These are phyloP conservation scores for Ustulina deusta DNA, from an alignment of 2,329 filamentous ascomycete species.

Conservation along the genomic window DNA sequence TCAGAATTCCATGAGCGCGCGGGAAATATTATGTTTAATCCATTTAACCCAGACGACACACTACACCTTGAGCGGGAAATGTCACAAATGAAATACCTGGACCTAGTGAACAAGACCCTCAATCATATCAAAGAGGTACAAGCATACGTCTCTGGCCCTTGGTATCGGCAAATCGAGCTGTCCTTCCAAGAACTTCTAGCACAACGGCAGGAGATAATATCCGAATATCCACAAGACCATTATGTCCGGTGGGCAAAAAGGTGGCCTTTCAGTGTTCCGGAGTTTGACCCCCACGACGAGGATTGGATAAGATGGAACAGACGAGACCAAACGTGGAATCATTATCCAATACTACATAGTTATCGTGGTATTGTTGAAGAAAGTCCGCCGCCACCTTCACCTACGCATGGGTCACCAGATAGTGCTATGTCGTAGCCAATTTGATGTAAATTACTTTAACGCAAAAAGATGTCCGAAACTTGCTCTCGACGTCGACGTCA, in stretches of 20 bases:
- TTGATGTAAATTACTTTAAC: too few relatives aligned
- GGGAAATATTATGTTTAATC: neutral
- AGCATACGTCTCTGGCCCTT: slow-evolving; percentile 4
- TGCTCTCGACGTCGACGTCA: too few relatives aligned
- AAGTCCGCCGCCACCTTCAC: neutral
- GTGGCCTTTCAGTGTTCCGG: slow-evolving; percentile 2
- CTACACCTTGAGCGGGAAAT: neutral
- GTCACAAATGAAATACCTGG: neutral
- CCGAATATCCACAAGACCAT: neutral
- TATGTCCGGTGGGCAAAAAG: neutral
- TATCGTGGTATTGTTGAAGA: too few relatives aligned
- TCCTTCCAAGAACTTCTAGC: neutral
- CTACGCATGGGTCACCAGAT: too few relatives aligned
- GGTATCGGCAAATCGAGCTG: slow-evolving; percentile 7
- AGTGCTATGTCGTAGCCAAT: neutral
- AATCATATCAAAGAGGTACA: neutral
- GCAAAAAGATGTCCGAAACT: too few relatives aligned
- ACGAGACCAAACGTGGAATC: neutral
- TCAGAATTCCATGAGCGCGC: neutral
- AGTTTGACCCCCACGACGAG: neutral
- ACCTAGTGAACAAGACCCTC: neutral
- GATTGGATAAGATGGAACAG: slow-evolving; percentile 1
- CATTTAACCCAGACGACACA: neutral
- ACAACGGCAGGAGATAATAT: neutral
- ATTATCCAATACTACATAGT: neutral